Conservation (phyloP, 2,329 filamentous ascomycete species). For the Bipolaris sorokiniana region DNA sequence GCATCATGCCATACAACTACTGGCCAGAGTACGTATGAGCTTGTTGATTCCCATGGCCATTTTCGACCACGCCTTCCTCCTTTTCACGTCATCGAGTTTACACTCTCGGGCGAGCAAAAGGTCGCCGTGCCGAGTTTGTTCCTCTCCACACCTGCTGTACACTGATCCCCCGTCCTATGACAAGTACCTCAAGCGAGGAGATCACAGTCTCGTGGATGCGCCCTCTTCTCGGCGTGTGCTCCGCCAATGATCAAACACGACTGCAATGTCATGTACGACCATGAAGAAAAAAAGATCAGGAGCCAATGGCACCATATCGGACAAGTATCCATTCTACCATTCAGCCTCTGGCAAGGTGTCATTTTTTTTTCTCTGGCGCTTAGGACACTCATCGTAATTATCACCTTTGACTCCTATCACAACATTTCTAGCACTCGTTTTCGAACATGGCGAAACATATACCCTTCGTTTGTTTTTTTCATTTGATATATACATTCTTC, state of each 20-base stretch:
- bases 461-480: conserved; percentile 6
- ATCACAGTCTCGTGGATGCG: neutral
- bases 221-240: neutral
- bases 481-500: neutral
- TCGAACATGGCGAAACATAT: neutral
- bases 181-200: neutral
- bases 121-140: conserved; percentile 28
- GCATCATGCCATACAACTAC: conserved; percentile 56
- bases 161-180: neutral
- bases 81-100: conserved; percentile 6
- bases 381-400: neutral
- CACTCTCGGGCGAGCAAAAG: conserved; percentile 17
- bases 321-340: neutral
- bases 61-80: conserved; percentile 3
- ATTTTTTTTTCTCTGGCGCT: neutral
- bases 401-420: neutral
- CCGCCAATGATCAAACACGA: too few relatives aligned
- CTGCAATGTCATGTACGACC: neutral
- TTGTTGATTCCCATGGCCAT: neutral
- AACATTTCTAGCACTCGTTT: neutral
- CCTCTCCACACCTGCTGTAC: neutral
- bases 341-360: neutral
- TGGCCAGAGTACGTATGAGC: conserved; percentile 58
- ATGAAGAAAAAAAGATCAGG: neutral
- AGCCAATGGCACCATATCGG: neutral